Evolutionary conservation across 768 basidiomycete species (phyloP).

Genomic region (Pleurotus giganteus): DNA sequence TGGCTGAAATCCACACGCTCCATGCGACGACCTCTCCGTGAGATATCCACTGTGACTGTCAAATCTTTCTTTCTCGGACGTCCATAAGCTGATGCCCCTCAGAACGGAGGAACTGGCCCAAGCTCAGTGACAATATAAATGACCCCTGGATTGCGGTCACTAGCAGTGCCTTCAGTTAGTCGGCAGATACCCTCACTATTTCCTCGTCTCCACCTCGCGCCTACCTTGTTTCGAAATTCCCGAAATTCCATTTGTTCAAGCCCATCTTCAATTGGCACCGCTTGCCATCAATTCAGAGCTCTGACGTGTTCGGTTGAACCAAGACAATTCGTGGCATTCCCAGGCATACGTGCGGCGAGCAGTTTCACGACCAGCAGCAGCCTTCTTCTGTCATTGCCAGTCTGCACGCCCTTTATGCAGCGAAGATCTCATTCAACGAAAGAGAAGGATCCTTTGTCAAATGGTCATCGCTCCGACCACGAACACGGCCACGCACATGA

Average conservation of each 20-base stretch:
- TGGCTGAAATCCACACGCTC: background rate
- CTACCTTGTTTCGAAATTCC: background rate
- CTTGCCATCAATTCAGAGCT: conserved; percentile 1
- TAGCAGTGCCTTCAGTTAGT: background rate
- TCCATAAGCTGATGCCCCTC: too few species aligned
- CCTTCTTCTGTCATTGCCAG: background rate
- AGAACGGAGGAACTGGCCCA: too few species aligned
- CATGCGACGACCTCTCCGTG: background rate
- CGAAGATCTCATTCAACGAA: conserved; percentile 4
- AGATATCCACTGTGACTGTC: background rate
- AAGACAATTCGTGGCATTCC: conserved; percentile 1
- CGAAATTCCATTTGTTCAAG: background rate
- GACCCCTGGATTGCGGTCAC: background rate
- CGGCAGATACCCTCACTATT: background rate
- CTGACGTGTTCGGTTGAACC: conserved; percentile 4
- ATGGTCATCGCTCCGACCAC: background rate
- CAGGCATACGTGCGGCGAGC: background rate
- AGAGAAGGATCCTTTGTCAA: background rate
- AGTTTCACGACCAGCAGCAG: background rate
- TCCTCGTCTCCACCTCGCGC: background rate
- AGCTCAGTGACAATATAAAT: too few species aligned
- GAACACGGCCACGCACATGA: conserved; percentile 40
- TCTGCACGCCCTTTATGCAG: background rate
- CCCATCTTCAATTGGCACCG: background rate
- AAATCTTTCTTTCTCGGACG: background rate